A percentile compares a stretch with the other conserved stretches of the same genome.
Conservation (phyloP, 2,329 filamentous ascomycete species). For the Epichloe typhina region DNA sequence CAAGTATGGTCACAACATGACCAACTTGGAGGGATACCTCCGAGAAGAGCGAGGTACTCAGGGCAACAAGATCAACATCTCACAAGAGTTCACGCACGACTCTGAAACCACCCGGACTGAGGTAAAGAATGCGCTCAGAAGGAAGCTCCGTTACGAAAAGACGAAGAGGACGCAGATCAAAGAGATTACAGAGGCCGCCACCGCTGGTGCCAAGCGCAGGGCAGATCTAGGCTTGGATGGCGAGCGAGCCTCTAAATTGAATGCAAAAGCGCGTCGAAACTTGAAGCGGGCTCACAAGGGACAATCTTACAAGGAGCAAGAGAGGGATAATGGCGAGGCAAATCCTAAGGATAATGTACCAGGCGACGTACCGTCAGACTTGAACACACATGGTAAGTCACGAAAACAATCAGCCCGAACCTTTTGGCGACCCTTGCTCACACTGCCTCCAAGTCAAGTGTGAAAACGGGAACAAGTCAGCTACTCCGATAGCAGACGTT, state of each 20-base stretch:
- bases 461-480: conserved; percentile 26
- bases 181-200: conserved; percentile 23
- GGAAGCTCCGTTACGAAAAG: conserved; percentile 52
- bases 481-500: conserved; percentile 26
- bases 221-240: conserved; percentile 13
- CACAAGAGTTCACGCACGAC: conserved; percentile 28
- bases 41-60: conserved; percentile 40
- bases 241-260: conserved; percentile 13
- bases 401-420: neutral
- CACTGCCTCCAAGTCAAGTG: conserved; percentile 27
- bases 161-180: conserved; percentile 27
- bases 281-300: conserved; percentile 4
- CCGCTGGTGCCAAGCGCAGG: conserved; percentile 26
- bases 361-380: conserved; percentile 11
- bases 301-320: conserved; percentile 4
- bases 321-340: conserved; percentile 9
- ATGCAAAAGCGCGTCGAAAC: conserved; percentile 14
- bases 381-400: conserved; percentile 20
- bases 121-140: conserved; percentile 44
- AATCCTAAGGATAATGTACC: conserved; percentile 12
- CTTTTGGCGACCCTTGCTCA: neutral
- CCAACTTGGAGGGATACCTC: conserved; percentile 58
- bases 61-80: conserved; percentile 42
- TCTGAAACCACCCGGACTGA: conserved; percentile 32
- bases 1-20: conserved; percentile 37